A percentile compares a stretch with the other conserved stretches of the same genome.
Conservation (phyloP, 2,329 filamentous ascomycete genomes). For the Aspergillus melleus region DNA sequence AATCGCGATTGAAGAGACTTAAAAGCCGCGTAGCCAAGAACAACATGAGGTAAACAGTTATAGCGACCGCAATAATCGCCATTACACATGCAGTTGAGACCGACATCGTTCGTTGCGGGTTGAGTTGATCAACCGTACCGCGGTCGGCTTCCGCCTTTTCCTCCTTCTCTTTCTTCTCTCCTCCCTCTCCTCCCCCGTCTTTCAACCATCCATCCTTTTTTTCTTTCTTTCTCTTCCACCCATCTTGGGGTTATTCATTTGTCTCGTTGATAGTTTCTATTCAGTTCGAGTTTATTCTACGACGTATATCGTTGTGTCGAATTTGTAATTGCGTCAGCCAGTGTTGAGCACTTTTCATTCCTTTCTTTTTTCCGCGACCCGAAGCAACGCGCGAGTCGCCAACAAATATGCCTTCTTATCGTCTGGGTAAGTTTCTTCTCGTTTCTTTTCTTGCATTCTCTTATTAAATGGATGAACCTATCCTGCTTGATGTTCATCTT, state of each 20-base stretch:
- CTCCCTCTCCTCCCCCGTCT: background rate
- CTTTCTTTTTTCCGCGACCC: background rate
- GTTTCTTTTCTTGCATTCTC: too few relatives aligned
- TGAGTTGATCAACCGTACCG: too few relatives aligned
- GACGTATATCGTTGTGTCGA: background rate
- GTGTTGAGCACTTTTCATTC: background rate
- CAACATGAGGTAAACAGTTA: too few relatives aligned
- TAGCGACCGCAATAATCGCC: too few relatives aligned
- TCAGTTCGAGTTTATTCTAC: background rate
- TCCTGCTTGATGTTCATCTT: too few relatives aligned
- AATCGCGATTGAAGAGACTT: too few relatives aligned
- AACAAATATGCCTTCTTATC: slow-evolving; percentile 16
- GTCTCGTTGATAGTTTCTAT: background rate
- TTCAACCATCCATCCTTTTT: background rate
- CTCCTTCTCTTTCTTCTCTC: slow-evolving; percentile 7
- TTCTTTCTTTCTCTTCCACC: background rate
- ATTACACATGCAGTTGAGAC: background rate
- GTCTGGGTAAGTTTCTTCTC: slow-evolving; percentile 12
- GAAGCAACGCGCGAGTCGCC: background rate
- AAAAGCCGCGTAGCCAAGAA: too few relatives aligned
- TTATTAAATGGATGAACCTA: too few relatives aligned
- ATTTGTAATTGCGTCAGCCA: background rate
- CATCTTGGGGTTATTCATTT: background rate
- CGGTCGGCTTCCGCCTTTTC: background rate
- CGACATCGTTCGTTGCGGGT: background rate